Evolutionary conservation across 179 eudicot genomes (phyloP), one percentile per base, ranked within the genome.

Genomic region (Silene noctiflora): DNA sequence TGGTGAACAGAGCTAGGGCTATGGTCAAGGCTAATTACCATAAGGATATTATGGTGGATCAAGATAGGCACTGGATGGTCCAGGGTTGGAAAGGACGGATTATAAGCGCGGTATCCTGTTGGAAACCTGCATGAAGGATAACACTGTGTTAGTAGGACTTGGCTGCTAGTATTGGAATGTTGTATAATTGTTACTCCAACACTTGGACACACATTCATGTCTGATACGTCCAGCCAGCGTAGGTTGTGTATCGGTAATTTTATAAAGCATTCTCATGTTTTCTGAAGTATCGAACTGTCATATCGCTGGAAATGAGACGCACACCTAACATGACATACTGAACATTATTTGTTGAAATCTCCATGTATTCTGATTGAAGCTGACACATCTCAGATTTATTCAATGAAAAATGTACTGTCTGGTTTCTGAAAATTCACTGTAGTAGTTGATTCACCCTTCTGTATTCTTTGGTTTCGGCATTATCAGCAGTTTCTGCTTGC

Each of bases 81-180:
- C 86, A 82, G 53, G 90, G 88, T 13, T 87, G 90, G 90, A 87
- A 84, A 65, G 90, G 90, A 14, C 81, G 90, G 73, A 83, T 80
- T 69, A 17, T 87, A 70, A 72, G 71, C 71, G 88, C 88, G 13
- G 59, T 79, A 27, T 87, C 90, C 33, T 84, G 81, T 82, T 84
- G 86, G 90, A 87, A 63, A 80, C 80, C 87, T 4, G 64, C 82
- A 55, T 84, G 64, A 75, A 29, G 17, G 60, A 56, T 5, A 1
- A 0, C 17, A 51, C 58, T 35, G 48, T 48, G 56, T 48, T 48
- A 14, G 5, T 53, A 4, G 59, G 59, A 17, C 59, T 17, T 53
- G 59, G 59, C 59, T 14, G 19, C 59, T 16, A 53, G 59, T 53
- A 5, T 17, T 14, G 59, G n/a, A n/a, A 51, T 51, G 58, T 16